Percentiles rank a stretch among this genome's conserved stretches.
Evolutionary conservation across 441 rosid genomes (phyloP).

Genomic region (Croton laevigatus): DNA sequence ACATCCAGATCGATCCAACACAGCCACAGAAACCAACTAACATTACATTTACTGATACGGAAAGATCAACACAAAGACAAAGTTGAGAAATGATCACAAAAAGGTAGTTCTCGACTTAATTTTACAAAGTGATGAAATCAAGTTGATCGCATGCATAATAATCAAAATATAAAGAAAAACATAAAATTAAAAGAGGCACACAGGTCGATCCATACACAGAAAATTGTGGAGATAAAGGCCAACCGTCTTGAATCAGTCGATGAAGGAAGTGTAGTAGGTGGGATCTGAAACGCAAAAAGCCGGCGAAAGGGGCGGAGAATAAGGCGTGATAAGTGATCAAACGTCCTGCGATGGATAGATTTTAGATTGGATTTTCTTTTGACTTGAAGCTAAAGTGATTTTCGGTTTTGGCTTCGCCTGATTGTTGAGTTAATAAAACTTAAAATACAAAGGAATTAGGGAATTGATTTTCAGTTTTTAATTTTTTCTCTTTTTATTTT

Average conservation of each 20-base stretch:
- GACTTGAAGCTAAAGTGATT: constrained; percentile 9
- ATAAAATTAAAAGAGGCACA: background rate
- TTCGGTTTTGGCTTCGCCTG: background rate
- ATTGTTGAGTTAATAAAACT: background rate
- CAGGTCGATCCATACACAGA: constrained; percentile 26
- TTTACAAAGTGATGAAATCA: background rate
- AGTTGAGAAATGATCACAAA: background rate
- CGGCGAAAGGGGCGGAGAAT: constrained; percentile 38
- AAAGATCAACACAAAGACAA: background rate
- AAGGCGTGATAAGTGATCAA: constrained; percentile 21
- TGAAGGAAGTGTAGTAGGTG: background rate
- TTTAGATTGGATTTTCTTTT: constrained; percentile 12
- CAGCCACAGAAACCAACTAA: background rate
- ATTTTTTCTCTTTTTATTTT: background rate
- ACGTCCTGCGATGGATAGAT: background rate
- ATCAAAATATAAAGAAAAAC: background rate
- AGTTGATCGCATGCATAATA: constrained; percentile 20
- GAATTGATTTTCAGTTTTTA: background rate
- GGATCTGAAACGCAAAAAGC: constrained; percentile 21
- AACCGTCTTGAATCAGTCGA: background rate
- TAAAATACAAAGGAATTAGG: background rate
- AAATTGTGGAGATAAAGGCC: constrained; percentile 8
- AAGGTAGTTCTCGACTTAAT: background rate
- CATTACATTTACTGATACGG: background rate
- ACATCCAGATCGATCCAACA: constrained; percentile 19